Base-by-base conservation (phyloP, 2,329 filamentous ascomycete genomes). In the Cladosporium austrohemisphaericum region DNA sequence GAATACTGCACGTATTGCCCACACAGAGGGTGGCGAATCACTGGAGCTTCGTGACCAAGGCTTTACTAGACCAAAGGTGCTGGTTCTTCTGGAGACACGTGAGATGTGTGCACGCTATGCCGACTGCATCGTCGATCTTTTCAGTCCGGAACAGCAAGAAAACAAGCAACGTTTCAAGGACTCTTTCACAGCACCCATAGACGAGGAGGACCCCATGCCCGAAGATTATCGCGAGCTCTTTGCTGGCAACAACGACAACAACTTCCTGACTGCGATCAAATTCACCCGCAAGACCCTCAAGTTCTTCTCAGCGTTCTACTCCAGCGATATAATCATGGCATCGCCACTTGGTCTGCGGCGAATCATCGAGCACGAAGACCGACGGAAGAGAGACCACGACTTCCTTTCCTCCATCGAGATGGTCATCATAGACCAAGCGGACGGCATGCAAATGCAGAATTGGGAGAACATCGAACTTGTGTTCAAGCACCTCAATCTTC, bases 271-370 rank as follows among this genome's bases (percentile, higher is more conserved):
- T 2, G 93, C 92, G n/a, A 70, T 98, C 64, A 98, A 97, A 69
- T 94, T 98, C 66, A 97, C 93, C 0, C 82, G 93, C 53, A 97
- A 96, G 70, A 95, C 90, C 0, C 77, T 97, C 64, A 97, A 96
- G 67, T 93, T 87, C 66, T 98, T 95, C 71, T 80, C 92, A 0
- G 86, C 90, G 54, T 98, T 98, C 67, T 97, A 97, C 74, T 92
- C 86, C 66, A 95, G 91, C 8, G 93, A 98, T 65, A 90, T 98
- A 56, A 88, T 98, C 49, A 77, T 98, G 47, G 90, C 89, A 18
- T 95, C 89, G 57, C 89, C 93, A 0, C 76, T 98, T 3, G 93
- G 93, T 9, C 76, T 98, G 13, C 86, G 90, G 47, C 90, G 93
- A 71, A 88, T 90, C 33, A 91, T 98, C 60, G 90, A 92, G 35